Base-by-base conservation (phyloP, 495 filamentous ascomycete genomes). In the Neurospora discreta region DNA sequence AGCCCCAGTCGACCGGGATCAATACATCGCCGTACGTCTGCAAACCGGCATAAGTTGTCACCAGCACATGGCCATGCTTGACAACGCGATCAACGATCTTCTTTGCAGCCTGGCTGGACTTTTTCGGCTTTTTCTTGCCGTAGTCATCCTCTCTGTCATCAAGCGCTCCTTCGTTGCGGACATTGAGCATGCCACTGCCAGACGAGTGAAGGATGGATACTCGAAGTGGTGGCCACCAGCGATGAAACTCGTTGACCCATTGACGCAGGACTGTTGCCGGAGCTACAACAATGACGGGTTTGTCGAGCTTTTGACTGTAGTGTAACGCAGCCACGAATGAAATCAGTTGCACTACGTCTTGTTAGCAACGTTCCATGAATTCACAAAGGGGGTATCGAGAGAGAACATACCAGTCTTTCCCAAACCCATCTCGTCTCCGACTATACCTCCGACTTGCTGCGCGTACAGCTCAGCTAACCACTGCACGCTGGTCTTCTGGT, bases 241-340 rank as follows among this genome's bases (percentile, higher is more conserved):
- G 88, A 80, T 98, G 95, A 75, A 99, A 98, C 77, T 99, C 95
- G 72, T 96, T 95, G 11, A 97, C 95, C 95, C 95, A 99, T 77
- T 98, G 94, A 72, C 91, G 92, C 83, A 99, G 88, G 15, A 98
- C 91, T 1, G 95, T 98, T 26, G 95, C 95, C 1, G 95, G 95
- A 70, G 92, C 93, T 13, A 98, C 93, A 38, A 99, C 87, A 73
- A 99, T 90, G 41, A 93, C 87, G 1, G 95, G 95, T 73, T 93
- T 94, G 11, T 86, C 87, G 65, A 97, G 84, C 77, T 89, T 92
- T 46, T 90, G 90, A 80, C 93, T 97, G 78, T 98, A 92, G 78
- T 98, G 95, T 36, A 99, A 81, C 2, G 92, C 90, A 3, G 95
- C 95, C 38, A 98, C 82, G 76, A 97, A 97, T 0, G 95, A 89